Evolutionary conservation across 352 stramenopile genomes (phyloP).

Genomic region (Globisporangium polare): DNA sequence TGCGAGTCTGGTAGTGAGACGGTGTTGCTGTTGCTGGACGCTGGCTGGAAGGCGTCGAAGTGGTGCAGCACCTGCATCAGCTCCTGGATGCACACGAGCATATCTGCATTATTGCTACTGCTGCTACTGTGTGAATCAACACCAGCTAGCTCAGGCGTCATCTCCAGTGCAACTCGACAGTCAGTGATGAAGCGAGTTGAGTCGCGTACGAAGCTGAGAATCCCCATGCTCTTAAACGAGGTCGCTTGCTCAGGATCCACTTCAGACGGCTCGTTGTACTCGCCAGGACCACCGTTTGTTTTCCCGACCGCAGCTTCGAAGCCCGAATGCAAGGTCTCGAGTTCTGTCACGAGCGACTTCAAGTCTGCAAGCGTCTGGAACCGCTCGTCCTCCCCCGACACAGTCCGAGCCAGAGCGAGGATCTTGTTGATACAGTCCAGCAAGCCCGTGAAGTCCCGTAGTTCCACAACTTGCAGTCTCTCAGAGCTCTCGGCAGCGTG

Average conservation of each 20-base stretch:
- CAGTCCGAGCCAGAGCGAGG: neutral
- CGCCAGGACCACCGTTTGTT: neutral
- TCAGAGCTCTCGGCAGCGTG: neutral
- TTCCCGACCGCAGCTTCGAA: neutral
- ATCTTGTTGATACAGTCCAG: neutral
- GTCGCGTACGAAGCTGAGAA: conserved; percentile 21
- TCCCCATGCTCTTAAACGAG: conserved; percentile 20
- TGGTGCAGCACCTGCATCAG: conserved; percentile 39
- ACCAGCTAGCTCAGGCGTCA: neutral
- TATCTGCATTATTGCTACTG: conserved; percentile 5
- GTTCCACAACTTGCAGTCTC: neutral
- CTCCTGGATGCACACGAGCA: conserved; percentile 29
- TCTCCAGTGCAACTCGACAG: conserved; percentile 21
- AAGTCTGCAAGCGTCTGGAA: conserved; percentile 9
- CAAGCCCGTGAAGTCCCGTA: conserved; percentile 3
- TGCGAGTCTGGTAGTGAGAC: neutral
- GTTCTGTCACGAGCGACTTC: conserved; percentile 6
- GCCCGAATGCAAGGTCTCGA: neutral
- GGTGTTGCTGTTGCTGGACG: neutral
- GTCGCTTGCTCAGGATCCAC: neutral
- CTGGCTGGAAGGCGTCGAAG: conserved; percentile 32
- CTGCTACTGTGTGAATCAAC: neutral
- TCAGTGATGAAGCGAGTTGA: conserved; percentile 19
- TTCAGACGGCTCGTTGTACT: neutral
- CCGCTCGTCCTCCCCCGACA: neutral